Evolutionary conservation across 192 early-diverging fungal species (phyloP).

Genomic region (Globomyces pollinis-pini): DNA sequence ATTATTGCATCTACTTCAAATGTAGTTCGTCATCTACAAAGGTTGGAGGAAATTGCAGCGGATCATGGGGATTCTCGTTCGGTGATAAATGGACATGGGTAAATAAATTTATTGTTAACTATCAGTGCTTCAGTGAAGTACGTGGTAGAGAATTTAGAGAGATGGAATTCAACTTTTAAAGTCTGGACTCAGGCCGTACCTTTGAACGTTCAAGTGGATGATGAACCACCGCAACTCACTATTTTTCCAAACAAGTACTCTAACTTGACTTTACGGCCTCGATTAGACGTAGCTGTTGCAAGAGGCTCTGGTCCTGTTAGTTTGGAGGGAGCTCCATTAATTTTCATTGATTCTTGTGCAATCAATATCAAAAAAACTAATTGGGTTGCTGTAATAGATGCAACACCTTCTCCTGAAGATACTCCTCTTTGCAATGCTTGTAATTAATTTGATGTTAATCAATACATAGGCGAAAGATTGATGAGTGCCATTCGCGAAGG

Average conservation of each 20-base stretch:
- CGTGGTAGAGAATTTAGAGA: constrained; percentile 9
- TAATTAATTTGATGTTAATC: too few relatives aligned
- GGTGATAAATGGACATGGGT: constrained; percentile 24
- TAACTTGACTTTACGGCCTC: neutral
- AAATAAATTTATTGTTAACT: too few relatives aligned
- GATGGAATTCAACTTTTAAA: neutral
- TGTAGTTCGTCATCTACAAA: constrained; percentile 9
- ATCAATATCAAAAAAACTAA: neutral
- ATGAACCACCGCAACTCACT: neutral
- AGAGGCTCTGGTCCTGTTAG: constrained; percentile 3
- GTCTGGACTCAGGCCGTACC: neutral
- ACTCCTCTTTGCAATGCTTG: constrained; percentile 1
- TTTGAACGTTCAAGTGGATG: constrained; percentile 1
- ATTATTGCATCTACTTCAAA: constrained; percentile 2
- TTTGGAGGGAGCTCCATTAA: neutral
- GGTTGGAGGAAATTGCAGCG: constrained; percentile 12
- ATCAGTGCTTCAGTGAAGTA: constrained; percentile 21
- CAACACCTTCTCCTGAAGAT: neutral
- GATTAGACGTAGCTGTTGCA: neutral
- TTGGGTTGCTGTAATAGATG: constrained; percentile 8
- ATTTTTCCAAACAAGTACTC: neutral
- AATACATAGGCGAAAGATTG: too few relatives aligned
- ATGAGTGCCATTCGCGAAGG: constrained; percentile 12
- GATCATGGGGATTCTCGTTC: constrained; percentile 18
- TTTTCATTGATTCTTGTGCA: neutral